Base-by-base conservation (phyloP, 225 moss, liverwort and hornwort species). In the Physcomitrellopsis africana region DNA sequence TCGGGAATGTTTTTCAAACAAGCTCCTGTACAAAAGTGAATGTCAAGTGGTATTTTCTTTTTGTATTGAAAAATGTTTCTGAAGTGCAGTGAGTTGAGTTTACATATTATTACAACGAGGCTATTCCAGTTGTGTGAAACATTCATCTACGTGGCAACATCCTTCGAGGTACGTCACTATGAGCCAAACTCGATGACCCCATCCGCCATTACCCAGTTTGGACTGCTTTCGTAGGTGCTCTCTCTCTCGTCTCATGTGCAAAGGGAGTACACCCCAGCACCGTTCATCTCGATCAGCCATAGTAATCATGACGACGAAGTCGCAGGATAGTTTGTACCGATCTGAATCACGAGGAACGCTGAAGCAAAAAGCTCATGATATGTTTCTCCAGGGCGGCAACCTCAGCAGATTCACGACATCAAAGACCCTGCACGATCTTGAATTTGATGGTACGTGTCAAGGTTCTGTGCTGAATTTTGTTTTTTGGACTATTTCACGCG, bases 61-160 rank as follows among this genome's bases (percentile, higher is more conserved):
- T 80, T 29, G 72, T 76, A 63, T 76, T 72, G 83, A 79, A 83
- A 83, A 76, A 72, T 79, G 76, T 79, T 76, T 83, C 69, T 44
- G 68, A 79, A 61, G 70, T 79, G 82, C 82, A 79, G 78, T 82
- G 61, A 79, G 32, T 82, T 65, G 51, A 79, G 80, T 83, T 83
- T 83, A 83, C 83, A 83, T 83, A 83, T 83, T 83, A 83, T 79
- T 83, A 83, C 83, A 83, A 82, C 18, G 83, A 63, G 72, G 72
- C 63, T 51, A 46, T 43, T 72, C 72, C 76, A n/a, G 47, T 48
- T 12, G 70, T 78, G 69, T 44, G 61, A 60, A 62, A 45, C 77
- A 51, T 48, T 37, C 65, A 70, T 19, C 70, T 75, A 45, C 52
- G 66, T 64, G 65, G 60, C 68, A 77, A 77, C 67, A 62, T 48